Percentiles rank a stretch among this genome's conserved stretches.
Conservation (phyloP, 2,329 filamentous ascomycete genomes). For the Diaporthe ilicicola region DNA sequence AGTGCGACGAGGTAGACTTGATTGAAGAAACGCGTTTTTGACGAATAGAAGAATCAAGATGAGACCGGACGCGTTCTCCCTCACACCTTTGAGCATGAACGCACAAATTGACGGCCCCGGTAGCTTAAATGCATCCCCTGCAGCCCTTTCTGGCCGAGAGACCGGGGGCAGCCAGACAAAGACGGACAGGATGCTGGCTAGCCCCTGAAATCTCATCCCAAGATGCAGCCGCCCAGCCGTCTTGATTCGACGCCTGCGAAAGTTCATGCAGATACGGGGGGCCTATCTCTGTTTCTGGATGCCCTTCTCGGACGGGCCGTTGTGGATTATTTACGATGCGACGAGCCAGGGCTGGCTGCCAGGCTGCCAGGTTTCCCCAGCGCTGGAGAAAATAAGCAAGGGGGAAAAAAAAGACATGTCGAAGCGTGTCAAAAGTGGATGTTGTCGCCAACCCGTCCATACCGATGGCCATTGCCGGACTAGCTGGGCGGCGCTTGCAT, state of each 20-base stretch:
- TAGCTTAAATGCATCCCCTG: constrained; percentile 20
- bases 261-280: constrained; percentile 21
- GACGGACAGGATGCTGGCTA: not conserved
- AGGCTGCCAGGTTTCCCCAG: constrained; percentile 6
- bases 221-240: not conserved
- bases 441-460: not conserved
- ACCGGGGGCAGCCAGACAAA: not conserved
- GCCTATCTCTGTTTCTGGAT: not conserved
- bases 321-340: not conserved
- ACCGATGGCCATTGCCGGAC: not conserved
- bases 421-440: constrained; percentile 17
- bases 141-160: not conserved
- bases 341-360: not conserved
- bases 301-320: constrained; percentile 4
- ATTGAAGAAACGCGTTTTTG: constrained; percentile 3
- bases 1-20: not conserved
- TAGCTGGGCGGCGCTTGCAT: constrained; percentile 14
- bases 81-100: not conserved
- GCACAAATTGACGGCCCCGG: constrained; percentile 5
- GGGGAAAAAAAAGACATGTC: constrained; percentile 6
- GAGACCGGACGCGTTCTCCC: constrained; percentile 16
- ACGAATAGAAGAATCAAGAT: constrained; percentile 16
- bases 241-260: constrained; percentile 8
- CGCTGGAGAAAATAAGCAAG: not conserved
- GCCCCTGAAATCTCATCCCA: constrained; percentile 11